These are phyloP conservation scores for Neonectria coccinea DNA, from an alignment of 2,329 filamentous ascomycete genomes.

Conservation along the genomic window DNA sequence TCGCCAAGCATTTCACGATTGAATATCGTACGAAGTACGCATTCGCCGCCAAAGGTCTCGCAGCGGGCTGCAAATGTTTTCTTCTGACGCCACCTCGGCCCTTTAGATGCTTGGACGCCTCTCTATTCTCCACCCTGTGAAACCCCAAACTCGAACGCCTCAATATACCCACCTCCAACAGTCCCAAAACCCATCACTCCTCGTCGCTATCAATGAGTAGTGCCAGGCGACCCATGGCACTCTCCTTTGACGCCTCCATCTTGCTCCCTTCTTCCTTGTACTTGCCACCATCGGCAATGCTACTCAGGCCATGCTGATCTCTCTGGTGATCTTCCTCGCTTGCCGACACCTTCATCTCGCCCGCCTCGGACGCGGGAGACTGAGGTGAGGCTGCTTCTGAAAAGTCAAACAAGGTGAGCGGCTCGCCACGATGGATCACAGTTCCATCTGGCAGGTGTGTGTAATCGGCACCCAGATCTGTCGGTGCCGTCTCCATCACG, in stretches of 20 bases:
- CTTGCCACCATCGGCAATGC: background rate
- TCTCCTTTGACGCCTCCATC: constrained; percentile 23
- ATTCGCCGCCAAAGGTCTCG: background rate
- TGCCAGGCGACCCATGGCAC: constrained; percentile 39
- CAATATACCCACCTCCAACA: background rate
- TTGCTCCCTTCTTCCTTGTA: constrained; percentile 5
- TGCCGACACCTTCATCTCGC: constrained; percentile 8
- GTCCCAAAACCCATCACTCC: constrained; percentile 4
- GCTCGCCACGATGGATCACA: constrained; percentile 36
- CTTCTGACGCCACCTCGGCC: background rate
- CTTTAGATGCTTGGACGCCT: background rate
- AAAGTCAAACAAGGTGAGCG: constrained; percentile 32
- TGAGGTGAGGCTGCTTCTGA: constrained; percentile 16
- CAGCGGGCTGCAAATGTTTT: constrained; percentile 8
- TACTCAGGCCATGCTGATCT: background rate
- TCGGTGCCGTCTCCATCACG: background rate
- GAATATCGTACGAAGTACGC: background rate
- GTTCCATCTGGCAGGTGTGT: constrained; percentile 36
- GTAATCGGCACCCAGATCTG: constrained; percentile 26
- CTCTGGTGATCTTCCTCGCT: background rate
- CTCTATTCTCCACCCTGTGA: constrained; percentile 6
- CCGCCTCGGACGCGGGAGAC: background rate
- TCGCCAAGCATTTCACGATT: constrained; percentile 19
- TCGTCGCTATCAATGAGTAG: constrained; percentile 27
- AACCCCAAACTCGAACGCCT: constrained; percentile 5